Percentiles rank a stretch among this genome's conserved stretches.
Evolutionary conservation across 2,329 filamentous ascomycete species (phyloP).

Genomic region (Fusarium phyllophilum): DNA sequence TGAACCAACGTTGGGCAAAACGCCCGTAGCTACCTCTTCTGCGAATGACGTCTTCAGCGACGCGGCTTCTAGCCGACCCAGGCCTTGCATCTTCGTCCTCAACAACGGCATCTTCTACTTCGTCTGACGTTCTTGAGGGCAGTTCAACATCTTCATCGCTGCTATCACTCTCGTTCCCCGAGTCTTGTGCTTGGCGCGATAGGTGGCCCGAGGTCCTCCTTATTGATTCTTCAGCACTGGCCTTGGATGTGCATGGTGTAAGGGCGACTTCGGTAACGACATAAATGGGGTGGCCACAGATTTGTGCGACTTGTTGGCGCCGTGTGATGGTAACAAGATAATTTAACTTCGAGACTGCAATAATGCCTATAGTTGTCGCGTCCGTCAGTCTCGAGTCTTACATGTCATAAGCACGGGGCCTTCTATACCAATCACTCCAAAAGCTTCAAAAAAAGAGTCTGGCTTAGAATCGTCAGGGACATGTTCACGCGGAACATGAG

Average conservation of each 20-base stretch:
- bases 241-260: conserved; percentile 84
- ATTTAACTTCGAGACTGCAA: conserved; percentile 81
- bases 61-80: conserved; percentile 63
- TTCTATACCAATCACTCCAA: conserved; percentile 65
- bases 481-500: conserved; percentile 57
- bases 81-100: conserved; percentile 48
- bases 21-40: conserved; percentile 85
- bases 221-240: conserved; percentile 79
- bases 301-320: conserved; percentile 87
- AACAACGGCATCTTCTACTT: conserved; percentile 55
- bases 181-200: conserved; percentile 52
- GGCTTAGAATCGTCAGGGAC: conserved; percentile 56
- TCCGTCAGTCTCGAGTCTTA: conserved; percentile 9
- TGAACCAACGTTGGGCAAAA: conserved; percentile 94
- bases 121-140: conserved; percentile 51
- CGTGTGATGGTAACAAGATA: conserved; percentile 89
- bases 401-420: conserved; percentile 26
- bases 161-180: conserved; percentile 56
- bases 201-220: conserved; percentile 63
- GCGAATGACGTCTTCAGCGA: conserved; percentile 89
- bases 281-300: conserved; percentile 85
- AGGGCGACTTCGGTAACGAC: conserved; percentile 88
- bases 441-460: conserved; percentile 66
- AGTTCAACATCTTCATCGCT: conserved; percentile 59
- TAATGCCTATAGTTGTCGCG: conserved; percentile 69